Evolutionary conservation across 805 yeast genomes (phyloP), one percentile per base, ranked within the genome.

Genomic region (Cyberlindnera veronae): DNA sequence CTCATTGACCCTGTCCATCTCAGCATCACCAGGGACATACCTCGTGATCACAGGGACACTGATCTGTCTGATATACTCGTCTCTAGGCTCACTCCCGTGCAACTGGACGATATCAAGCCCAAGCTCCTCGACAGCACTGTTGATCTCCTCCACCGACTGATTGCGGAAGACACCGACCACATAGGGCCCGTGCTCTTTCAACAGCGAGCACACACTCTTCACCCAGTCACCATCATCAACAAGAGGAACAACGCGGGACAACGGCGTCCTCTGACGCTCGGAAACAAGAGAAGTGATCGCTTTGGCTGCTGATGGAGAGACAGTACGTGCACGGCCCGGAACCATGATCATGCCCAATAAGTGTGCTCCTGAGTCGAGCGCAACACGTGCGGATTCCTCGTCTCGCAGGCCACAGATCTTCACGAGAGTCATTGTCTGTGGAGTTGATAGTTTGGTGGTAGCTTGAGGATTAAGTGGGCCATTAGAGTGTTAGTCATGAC

Each of bases 101-200:
- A 93, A 63, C 58, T 93, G 99, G 1, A 93, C 84, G 19, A 87
- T 65, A 60, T 93, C 98, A 4, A 89, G 57, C 1, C 66, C 64
- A 13, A 81, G 60, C 7, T 69, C 71, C 1, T 48, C 41, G 24
- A 60, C 60, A 2, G 72, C 52, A 9, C 49, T 41, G 29, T 68
- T 57, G 1, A 91, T 83, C 12, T 81, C 84, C 2, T 74, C 80
- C 3, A 83, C 53, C 0, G 81, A 54, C 60, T 90, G 97, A 58
- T 93, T 87, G 44, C 90, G 69, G 65, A 91, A 88, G 3, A 91
- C 99, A 1, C 98, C 99, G 3, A 89, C 96, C 2, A 84, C 60
- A 49, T 68, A 76, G 0, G 93, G 93, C 0, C 89, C 86, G 31
- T 66, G 58, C 17, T 42, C 47, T 10, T 35, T 35, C 6, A 68